Percentiles rank a stretch among this genome's conserved stretches.
These are phyloP conservation scores for Colletotrichum tropicicola DNA, from an alignment of 2,329 filamentous ascomycete species.

Conservation along the genomic window DNA sequence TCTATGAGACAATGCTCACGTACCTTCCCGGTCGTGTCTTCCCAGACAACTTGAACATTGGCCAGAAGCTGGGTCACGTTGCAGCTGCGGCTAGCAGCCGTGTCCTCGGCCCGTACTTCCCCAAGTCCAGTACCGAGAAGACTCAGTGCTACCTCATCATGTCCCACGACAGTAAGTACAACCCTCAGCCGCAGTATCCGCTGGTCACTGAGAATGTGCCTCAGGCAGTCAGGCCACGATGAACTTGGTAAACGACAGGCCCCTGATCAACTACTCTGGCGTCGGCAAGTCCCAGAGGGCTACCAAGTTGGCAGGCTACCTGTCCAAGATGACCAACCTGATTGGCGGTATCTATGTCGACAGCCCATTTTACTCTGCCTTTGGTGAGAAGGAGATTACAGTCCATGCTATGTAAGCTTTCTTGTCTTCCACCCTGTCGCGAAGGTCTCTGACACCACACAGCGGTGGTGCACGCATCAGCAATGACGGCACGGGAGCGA, in stretches of 20 bases:
- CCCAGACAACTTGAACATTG: constrained; percentile 47
- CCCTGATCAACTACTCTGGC: constrained; percentile 66
- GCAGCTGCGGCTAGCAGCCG: constrained; percentile 59
- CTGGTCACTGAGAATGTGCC: constrained; percentile 6
- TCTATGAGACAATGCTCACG: constrained; percentile 68
- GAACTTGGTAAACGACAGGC: constrained; percentile 66
- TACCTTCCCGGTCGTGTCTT: constrained; percentile 56
- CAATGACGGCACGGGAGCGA: constrained; percentile 61
- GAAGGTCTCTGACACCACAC: constrained; percentile 21
- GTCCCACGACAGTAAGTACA: constrained; percentile 64
- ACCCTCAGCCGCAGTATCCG: neutral
- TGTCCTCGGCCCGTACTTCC: constrained; percentile 66
- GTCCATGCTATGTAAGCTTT: constrained; percentile 67
- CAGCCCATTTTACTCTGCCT: constrained; percentile 63
- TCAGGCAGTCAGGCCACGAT: constrained; percentile 64
- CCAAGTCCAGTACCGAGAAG: constrained; percentile 62
- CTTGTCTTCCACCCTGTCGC: neutral
- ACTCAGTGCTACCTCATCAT: constrained; percentile 74
- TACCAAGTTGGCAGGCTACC: constrained; percentile 58
- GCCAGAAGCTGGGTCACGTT: constrained; percentile 52
- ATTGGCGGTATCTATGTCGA: constrained; percentile 69
- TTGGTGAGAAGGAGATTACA: constrained; percentile 67
- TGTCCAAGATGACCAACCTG: constrained; percentile 62
- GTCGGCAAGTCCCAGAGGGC: constrained; percentile 65
- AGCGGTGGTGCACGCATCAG: constrained; percentile 69